Evolutionary conservation across 2,329 filamentous ascomycete genomes (phyloP).

Genomic region (Exophiala bonariae): DNA sequence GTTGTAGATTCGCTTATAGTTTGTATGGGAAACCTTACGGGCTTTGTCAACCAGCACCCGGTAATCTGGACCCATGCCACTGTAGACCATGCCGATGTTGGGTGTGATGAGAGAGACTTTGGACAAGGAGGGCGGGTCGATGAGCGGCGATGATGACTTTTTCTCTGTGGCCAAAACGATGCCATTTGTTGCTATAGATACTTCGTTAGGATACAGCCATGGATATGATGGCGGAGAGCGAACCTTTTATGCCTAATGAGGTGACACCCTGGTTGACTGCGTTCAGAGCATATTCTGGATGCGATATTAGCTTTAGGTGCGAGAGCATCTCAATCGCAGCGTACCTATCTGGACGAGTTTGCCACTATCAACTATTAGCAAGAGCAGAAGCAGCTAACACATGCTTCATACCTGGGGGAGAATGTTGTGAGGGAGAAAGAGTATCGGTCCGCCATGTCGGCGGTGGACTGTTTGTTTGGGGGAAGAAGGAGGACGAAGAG

Average conservation of each 20-base stretch:
- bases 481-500: neutral
- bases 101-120: slow-evolving; percentile 98
- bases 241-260: slow-evolving; percentile 97
- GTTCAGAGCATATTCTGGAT: slow-evolving; percentile 93
- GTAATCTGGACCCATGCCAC: slow-evolving; percentile 98
- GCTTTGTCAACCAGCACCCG: slow-evolving; percentile 96
- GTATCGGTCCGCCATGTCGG: slow-evolving; percentile 90
- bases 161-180: slow-evolving; percentile 99
- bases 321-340: slow-evolving; percentile 28
- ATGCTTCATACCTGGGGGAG: slow-evolving; percentile 82
- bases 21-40: slow-evolving; percentile 95
- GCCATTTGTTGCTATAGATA: slow-evolving; percentile 80
- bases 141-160: slow-evolving; percentile 96
- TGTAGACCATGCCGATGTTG: slow-evolving; percentile 99
- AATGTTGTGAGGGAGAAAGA: slow-evolving; percentile 99
- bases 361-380: slow-evolving; percentile 66
- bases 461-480: neutral
- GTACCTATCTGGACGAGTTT: slow-evolving; percentile 98
- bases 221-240: slow-evolving; percentile 22
- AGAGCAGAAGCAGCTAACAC: slow-evolving; percentile 16
- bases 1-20: slow-evolving; percentile 99
- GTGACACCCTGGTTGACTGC: slow-evolving; percentile 99
- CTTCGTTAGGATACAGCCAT: slow-evolving; percentile 2
- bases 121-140: slow-evolving; percentile 89
- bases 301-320: slow-evolving; percentile 25